Base-by-base conservation (phyloP, 108 stramenopile species). In the Chaetoceros tenuissimus region DNA sequence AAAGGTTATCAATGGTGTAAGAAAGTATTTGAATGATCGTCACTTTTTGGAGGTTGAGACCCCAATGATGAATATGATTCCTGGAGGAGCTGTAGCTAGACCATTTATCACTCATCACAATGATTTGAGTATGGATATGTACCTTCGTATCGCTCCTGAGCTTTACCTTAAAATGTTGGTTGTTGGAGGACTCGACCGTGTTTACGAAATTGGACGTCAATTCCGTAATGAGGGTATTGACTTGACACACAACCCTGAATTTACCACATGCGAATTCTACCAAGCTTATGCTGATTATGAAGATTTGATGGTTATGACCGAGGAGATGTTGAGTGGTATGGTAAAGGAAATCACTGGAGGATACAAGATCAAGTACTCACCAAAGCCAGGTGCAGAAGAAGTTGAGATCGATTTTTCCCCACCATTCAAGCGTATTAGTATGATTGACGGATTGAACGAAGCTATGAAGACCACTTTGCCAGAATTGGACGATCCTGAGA, bases 151-250 rank as follows among this genome's bases (percentile, higher is more conserved):
- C 50, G 93, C 93, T 16, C 97, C 97, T 17, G 98, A 99, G 79
- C 80, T 99, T 25, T 97, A 97, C 82, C 82, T 99, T 19, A 99
- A 99, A 84, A 81, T 79, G 94, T 82, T 98, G 30, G 95, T 99
- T 34, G 67, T 99, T 45, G 98, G 98, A 34, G 98, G 98, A 22
- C 78, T 99, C 24, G 98, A 99, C 64, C 91, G 98, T 31, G 98
- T 99, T 18, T 99, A 99, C 64, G 98, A 99, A 69, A 95, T 99
- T 74, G 98, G 98, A 21, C 77, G 97, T 8, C 96, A 99, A 72
- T 99, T 98, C 87, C 94, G 98, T 24, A 99, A 99, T 64, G 98
- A 99, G 69, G 96, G 97, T 27, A 99, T 99, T 64, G 98, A 99
- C 74, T 68, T 97, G 53, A 99, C 98, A 2, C 98, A 99, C 90